Conservation (phyloP, 768 basidiomycete species). For the Mrakia frigida region DNA sequence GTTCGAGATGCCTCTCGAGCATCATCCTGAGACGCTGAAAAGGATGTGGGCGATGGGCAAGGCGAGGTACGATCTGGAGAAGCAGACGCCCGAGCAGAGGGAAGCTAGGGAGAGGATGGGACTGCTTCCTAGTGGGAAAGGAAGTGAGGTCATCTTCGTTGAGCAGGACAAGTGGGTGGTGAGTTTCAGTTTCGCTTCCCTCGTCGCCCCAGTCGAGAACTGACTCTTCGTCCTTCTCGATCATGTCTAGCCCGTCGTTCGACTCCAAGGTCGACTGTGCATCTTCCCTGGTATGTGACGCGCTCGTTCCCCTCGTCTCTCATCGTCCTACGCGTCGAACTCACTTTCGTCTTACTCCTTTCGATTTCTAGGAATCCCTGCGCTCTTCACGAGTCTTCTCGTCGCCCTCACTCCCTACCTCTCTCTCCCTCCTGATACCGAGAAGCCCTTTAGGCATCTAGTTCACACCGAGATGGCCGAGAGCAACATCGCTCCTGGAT, state of each 20-base stretch:
- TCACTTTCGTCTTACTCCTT: too few species aligned
- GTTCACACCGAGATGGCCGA: constrained; percentile 57
- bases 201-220: background rate
- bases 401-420: constrained; percentile 66
- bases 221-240: background rate
- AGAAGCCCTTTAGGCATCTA: constrained; percentile 72
- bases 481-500: constrained; percentile 69
- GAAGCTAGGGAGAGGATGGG: constrained; percentile 83
- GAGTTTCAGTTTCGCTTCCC: constrained; percentile 38
- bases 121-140: constrained; percentile 62
- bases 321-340: too few species aligned
- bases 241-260: constrained; percentile 64
- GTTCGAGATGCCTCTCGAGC: constrained; percentile 49
- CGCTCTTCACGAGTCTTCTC: constrained; percentile 75
- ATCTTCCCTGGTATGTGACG: constrained; percentile 90
- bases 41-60: constrained; percentile 40
- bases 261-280: constrained; percentile 70
- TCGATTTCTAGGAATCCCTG: too few species aligned
- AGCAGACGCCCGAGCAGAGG: constrained; percentile 68
- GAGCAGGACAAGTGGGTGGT: constrained; percentile 80
- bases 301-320: too few species aligned
- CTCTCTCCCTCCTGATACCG: constrained; percentile 66
- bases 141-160: constrained; percentile 72
- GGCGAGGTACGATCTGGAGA: constrained; percentile 54
- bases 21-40: constrained; percentile 21